These are phyloP conservation scores for Bullera alba DNA, from an alignment of 768 basidiomycete genomes.

Conservation along the genomic window DNA sequence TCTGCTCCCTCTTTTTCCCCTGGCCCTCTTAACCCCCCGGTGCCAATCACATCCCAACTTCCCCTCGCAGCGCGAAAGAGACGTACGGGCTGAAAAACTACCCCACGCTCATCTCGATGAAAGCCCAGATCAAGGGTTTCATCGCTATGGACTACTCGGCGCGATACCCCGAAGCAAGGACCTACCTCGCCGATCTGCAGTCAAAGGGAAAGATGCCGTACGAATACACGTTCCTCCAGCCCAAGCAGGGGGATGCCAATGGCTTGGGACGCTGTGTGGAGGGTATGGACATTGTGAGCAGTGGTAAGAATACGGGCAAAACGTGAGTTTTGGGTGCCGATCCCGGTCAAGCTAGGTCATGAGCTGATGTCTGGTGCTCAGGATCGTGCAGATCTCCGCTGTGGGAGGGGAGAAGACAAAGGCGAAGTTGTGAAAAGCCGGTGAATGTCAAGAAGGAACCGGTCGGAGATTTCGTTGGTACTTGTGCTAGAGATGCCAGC, in stretches of 20 bases:
- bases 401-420: too few species aligned
- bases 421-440: background rate
- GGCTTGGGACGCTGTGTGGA: slow-evolving; percentile 24
- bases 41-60: background rate
- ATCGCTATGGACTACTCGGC: slow-evolving; percentile 68
- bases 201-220: slow-evolving; percentile 34
- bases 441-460: too few species aligned
- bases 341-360: too few species aligned
- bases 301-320: slow-evolving; percentile 25
- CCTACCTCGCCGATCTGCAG: slow-evolving; percentile 31
- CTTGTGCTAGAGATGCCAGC: too few species aligned
- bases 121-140: slow-evolving; percentile 78
- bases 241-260: slow-evolving; percentile 7
- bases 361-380: background rate
- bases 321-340: slow-evolving; percentile 15
- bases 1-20: too few species aligned
- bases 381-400: background rate
- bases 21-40: background rate
- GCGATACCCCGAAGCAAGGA: slow-evolving; percentile 31
- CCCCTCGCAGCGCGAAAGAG: slow-evolving; percentile 12
- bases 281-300: slow-evolving; percentile 28
- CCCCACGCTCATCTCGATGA: slow-evolving; percentile 61
- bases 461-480: too few species aligned
- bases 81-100: slow-evolving; percentile 54
- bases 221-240: slow-evolving; percentile 29